Conservation (phyloP, 106 monocot genomes). For the Cymbidium sinense region DNA sequence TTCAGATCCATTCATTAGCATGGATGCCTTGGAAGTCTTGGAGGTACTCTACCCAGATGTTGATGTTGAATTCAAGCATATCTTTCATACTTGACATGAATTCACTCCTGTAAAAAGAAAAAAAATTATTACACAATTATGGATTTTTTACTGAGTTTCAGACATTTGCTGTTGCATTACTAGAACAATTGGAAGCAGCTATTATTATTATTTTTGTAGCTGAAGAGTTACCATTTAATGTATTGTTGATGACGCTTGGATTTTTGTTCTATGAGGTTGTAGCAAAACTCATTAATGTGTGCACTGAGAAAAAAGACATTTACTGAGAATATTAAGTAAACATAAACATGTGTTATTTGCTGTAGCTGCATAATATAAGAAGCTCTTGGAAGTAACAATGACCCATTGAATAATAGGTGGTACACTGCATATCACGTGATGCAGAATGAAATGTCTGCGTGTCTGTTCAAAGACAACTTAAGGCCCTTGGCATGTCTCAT, state of each 20-base stretch:
- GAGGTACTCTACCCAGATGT: constrained; percentile 40
- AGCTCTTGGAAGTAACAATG: neutral
- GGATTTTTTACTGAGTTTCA: neutral
- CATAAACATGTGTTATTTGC: neutral
- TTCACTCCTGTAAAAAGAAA: neutral
- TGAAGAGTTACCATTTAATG: neutral
- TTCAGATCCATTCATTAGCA: constrained; percentile 91
- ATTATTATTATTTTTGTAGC: neutral
- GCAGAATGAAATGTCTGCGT: neutral
- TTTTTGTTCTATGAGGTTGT: neutral
- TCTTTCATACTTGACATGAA: neutral
- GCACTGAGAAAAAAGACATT: neutral
- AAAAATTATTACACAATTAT: neutral
- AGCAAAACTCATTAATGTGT: neutral
- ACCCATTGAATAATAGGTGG: neutral
- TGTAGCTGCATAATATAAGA: neutral
- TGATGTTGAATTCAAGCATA: neutral
- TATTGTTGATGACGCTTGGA: neutral
- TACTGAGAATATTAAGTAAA: neutral
- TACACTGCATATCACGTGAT: neutral
- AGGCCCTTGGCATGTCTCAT: neutral
- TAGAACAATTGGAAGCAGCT: neutral
- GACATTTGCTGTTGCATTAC: neutral
- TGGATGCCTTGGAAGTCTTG: constrained; percentile 88
- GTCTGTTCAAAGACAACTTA: neutral